Evolutionary conservation across 345 rosid genomes (phyloP).

Genomic region (Sisymbrium irio): DNA sequence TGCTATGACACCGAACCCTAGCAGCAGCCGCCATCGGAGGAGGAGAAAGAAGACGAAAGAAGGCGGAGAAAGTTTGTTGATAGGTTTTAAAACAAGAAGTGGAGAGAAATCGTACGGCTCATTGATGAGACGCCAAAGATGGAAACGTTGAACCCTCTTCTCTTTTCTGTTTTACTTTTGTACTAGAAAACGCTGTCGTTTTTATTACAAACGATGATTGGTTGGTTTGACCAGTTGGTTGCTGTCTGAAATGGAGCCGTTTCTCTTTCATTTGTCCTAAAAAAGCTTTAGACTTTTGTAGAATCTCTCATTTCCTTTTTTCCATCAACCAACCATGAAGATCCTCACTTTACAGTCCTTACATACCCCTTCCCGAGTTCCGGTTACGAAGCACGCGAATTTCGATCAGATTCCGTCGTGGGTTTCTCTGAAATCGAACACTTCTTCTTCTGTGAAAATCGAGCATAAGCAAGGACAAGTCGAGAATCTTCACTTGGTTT

Average conservation of each 20-base stretch:
- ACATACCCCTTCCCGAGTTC: constrained; percentile 22
- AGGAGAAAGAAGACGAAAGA: neutral
- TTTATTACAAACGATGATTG: neutral
- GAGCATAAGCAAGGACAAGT: constrained; percentile 41
- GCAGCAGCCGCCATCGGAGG: constrained; percentile 38
- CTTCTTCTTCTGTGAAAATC: constrained; percentile 35
- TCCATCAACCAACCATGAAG: constrained; percentile 17
- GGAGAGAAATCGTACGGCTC: constrained; percentile 9
- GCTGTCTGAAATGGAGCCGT: neutral
- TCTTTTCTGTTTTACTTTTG: neutral
- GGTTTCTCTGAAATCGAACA: constrained; percentile 49
- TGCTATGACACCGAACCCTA: constrained; percentile 32
- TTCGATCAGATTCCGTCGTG: constrained; percentile 54
- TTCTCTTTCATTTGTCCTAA: neutral
- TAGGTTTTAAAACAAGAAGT: constrained; percentile 6
- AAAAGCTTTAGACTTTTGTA: constrained; percentile 6
- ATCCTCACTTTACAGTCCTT: constrained; percentile 23
- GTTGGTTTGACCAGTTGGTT: constrained; percentile 11
- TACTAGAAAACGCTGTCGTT: constrained; percentile 15
- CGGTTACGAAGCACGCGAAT: constrained; percentile 32
- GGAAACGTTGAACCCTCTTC: constrained; percentile 14
- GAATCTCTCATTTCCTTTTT: neutral
- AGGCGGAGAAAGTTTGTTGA: neutral
- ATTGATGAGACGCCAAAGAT: constrained; percentile 22
- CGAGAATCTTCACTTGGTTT: constrained; percentile 56